A percentile compares a stretch with the other conserved stretches of the same genome.
These are phyloP conservation scores for Phaffomyces antillensis DNA, from an alignment of 805 yeast genomes.

Conservation along the genomic window DNA sequence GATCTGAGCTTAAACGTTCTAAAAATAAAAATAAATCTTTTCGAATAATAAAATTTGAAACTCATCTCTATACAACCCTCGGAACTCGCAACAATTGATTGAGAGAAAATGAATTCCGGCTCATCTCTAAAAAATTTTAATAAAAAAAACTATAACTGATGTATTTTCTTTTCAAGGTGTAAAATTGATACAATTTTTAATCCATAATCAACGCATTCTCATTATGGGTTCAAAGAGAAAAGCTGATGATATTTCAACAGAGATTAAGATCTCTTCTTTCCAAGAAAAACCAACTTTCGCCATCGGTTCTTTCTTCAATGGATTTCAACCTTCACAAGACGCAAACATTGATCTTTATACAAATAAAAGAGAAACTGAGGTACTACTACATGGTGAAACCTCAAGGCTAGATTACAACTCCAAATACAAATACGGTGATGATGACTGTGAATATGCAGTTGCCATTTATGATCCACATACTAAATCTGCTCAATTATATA, in stretches of 20 bases:
- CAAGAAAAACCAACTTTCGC: slow-evolving; percentile 42
- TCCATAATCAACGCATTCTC: neutral
- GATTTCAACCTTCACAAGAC: slow-evolving; percentile 52
- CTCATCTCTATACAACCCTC: neutral
- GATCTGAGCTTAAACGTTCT: neutral
- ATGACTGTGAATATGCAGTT: slow-evolving; percentile 49
- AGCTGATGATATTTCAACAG: slow-evolving; percentile 26
- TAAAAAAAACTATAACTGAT: too few species aligned
- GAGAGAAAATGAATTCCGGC: neutral
- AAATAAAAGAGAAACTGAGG: slow-evolving; percentile 27
- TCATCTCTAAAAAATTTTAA: slow-evolving; percentile 2
- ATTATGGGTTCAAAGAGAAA: neutral
- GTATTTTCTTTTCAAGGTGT: too few species aligned
- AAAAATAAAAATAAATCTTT: neutral
- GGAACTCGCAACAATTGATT: too few species aligned
- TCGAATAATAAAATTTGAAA: neutral
- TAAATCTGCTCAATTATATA: slow-evolving; percentile 56
- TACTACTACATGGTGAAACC: slow-evolving; percentile 71
- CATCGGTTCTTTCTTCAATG: slow-evolving; percentile 75
- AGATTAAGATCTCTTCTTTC: slow-evolving; percentile 29
- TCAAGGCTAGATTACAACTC: slow-evolving; percentile 59
- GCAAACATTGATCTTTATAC: slow-evolving; percentile 59
- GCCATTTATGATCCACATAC: slow-evolving; percentile 72
- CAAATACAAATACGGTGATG: slow-evolving; percentile 37
- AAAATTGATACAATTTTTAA: too few species aligned